These are phyloP conservation scores for Breviolum minutum DNA, from an alignment of 73 alveolate genomes.

Conservation along the genomic window DNA sequence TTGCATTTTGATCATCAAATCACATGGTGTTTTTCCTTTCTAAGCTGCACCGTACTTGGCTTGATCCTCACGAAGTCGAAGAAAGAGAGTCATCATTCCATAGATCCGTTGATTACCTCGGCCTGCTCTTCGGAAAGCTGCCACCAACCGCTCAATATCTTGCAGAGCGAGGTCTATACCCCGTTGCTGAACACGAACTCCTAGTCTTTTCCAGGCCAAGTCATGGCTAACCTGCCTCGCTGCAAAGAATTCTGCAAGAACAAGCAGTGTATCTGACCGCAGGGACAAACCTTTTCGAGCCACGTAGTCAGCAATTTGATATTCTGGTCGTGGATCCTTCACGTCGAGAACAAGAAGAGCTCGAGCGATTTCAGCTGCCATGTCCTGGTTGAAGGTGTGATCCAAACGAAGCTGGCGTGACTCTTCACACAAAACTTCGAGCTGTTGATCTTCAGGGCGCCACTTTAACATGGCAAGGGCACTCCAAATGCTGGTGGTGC, in stretches of 20 bases:
- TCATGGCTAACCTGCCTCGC: constrained; percentile 48
- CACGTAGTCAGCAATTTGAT: constrained; percentile 61
- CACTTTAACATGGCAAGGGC: constrained; percentile 51
- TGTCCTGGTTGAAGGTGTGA: constrained; percentile 85
- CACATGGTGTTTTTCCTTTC: not conserved
- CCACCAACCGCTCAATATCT: constrained; percentile 69
- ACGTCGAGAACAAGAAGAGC: constrained; percentile 53
- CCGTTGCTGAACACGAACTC: constrained; percentile 65
- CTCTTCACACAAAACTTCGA: constrained; percentile 71
- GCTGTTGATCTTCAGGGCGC: constrained; percentile 39
- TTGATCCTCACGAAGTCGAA: constrained; percentile 43
- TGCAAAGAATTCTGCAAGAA: constrained; percentile 66
- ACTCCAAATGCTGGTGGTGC: constrained; percentile 60
- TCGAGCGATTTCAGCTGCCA: constrained; percentile 75
- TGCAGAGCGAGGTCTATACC: constrained; percentile 42
- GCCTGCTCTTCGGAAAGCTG: constrained; percentile 52
- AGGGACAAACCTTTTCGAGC: constrained; percentile 44
- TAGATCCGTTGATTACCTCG: constrained; percentile 84
- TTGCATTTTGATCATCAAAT: too few species aligned
- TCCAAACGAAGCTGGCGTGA: constrained; percentile 62
- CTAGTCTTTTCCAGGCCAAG: constrained; percentile 67
- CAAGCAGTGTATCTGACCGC: constrained; percentile 51
- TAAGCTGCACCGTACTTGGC: constrained; percentile 78
- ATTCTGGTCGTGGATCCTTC: constrained; percentile 45
- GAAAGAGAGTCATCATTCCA: constrained; percentile 54